These are phyloP conservation scores for Daldinia concentrica DNA, from an alignment of 495 filamentous ascomycete species.

Conservation along the genomic window DNA sequence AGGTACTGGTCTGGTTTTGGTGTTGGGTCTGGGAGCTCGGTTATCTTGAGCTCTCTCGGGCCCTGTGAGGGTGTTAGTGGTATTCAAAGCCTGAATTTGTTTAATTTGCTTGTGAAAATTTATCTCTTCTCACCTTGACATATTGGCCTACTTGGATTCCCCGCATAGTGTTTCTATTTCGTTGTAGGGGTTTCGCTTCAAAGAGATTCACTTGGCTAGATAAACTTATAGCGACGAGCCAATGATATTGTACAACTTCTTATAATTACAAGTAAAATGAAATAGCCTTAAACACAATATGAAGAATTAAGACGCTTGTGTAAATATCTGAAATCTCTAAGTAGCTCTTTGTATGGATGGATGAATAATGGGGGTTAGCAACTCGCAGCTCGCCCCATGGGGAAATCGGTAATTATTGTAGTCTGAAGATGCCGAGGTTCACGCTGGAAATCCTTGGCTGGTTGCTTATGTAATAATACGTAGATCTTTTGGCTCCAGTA, in stretches of 20 bases:
- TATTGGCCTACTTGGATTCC: conserved; percentile 86
- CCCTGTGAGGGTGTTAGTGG: conserved; percentile 59
- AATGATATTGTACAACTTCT: neutral
- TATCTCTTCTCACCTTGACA: conserved; percentile 70
- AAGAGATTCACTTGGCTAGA: neutral
- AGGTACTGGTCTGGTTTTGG: conserved; percentile 80
- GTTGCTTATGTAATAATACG: neutral
- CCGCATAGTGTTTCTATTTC: conserved; percentile 65
- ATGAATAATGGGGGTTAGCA: neutral
- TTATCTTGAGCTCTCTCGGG: conserved; percentile 79
- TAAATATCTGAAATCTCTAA: neutral
- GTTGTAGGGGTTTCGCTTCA: neutral
- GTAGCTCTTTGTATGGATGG: neutral
- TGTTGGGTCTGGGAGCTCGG: conserved; percentile 73
- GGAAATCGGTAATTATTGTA: conserved; percentile 13
- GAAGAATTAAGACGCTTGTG: neutral
- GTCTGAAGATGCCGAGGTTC: conserved; percentile 20
- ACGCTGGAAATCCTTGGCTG: neutral
- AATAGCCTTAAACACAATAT: neutral
- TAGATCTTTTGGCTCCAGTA: neutral
- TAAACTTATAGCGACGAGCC: neutral
- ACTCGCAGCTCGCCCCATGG: conserved; percentile 20
- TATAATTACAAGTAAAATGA: neutral
- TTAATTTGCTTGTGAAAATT: neutral
- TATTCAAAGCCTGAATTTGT: neutral